A percentile compares a stretch with the other conserved stretches of the same genome.
phyloP scores from a whole-genome alignment of 2,329 filamentous ascomycete genomes.

The Aspergillus chevalieri region DNA sequence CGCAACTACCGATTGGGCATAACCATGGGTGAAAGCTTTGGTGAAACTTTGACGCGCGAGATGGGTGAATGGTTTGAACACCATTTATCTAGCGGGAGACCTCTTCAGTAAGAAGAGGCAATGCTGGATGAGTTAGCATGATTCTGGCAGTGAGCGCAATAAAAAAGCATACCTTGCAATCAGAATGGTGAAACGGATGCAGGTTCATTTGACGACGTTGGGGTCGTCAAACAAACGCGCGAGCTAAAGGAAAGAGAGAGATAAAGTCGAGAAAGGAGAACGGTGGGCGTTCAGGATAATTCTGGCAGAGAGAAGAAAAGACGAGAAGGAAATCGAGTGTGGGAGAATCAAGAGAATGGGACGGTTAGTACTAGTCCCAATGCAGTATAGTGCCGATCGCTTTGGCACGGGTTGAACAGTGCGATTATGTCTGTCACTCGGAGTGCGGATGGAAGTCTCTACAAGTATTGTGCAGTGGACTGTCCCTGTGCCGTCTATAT shows the following conservation, averaged over 20 bases:
- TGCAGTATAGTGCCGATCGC: background rate
- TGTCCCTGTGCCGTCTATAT: too few species aligned
- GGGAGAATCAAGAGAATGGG: background rate
- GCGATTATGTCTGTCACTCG: too few species aligned
- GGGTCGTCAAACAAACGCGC: conserved; percentile 88
- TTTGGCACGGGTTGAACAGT: too few species aligned
- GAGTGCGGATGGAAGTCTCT: too few species aligned
- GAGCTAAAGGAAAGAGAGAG: conserved; percentile 2
- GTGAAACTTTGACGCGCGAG: conserved; percentile 96
- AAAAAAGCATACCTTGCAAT: conserved; percentile 55
- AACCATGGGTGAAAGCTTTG: conserved; percentile 95
- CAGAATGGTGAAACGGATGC: conserved; percentile 60
- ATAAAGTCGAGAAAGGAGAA: background rate
- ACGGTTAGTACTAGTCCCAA: background rate
- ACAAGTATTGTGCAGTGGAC: too few species aligned
- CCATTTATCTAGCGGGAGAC: conserved; percentile 77
- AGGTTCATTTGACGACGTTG: conserved; percentile 96
- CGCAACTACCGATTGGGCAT: conserved; percentile 95
- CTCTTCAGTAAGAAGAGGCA: conserved; percentile 60
- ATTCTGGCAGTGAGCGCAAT: background rate
- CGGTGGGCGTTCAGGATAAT: background rate
- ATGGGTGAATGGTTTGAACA: conserved; percentile 62
- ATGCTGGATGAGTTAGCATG: conserved; percentile 29
- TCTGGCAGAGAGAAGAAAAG: background rate
- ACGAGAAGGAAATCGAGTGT: background rate